These are phyloP conservation scores for Gastrolobium bilobum DNA, from an alignment of 306 rosid species.

Conservation along the genomic window DNA sequence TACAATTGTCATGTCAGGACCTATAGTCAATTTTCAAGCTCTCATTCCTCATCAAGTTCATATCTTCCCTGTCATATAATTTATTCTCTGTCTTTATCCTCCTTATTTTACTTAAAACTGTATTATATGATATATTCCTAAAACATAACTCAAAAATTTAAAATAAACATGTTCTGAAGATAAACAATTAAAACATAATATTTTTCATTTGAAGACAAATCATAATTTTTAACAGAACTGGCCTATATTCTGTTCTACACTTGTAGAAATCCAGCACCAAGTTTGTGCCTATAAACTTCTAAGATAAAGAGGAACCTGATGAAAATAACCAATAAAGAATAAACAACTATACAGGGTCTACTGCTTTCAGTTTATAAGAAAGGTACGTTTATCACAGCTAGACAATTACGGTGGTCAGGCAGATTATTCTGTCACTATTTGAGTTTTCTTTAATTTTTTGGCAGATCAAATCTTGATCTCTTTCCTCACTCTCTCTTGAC, in stretches of 20 bases:
- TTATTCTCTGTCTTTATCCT: neutral
- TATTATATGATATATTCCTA: neutral
- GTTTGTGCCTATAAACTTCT: neutral
- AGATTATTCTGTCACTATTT: neutral
- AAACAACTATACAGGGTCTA: neutral
- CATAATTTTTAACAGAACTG: neutral
- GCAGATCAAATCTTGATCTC: neutral
- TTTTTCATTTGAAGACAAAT: neutral
- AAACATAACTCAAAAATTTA: conserved; percentile 2
- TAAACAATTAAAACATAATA: neutral
- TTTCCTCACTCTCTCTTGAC: conserved; percentile 6
- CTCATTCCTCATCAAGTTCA: conserved; percentile 5
- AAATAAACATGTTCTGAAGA: neutral
- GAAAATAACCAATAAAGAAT: neutral
- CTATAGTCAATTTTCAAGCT: conserved; percentile 5
- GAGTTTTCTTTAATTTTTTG: neutral
- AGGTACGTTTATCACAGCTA: neutral
- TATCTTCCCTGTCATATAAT: conserved; percentile 15
- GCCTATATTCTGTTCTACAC: neutral
- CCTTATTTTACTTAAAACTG: neutral
- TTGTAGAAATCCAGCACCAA: neutral
- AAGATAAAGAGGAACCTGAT: neutral
- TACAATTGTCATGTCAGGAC: conserved; percentile 11
- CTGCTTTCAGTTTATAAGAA: neutral
- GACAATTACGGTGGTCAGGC: neutral